These are phyloP conservation scores for Boletus fagicola DNA, from an alignment of 768 basidiomycete genomes.

Conservation along the genomic window DNA sequence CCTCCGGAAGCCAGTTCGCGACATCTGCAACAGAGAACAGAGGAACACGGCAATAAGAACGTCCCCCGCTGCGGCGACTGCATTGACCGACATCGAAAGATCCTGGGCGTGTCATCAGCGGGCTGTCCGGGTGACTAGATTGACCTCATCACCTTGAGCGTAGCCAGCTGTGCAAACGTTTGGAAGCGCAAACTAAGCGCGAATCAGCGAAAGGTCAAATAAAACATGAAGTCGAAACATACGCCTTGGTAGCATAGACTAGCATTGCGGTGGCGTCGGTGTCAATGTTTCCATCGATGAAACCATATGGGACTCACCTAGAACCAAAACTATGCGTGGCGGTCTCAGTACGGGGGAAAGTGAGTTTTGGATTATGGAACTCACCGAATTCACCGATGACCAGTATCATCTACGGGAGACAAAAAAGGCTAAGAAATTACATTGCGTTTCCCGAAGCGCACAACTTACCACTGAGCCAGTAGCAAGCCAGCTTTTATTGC, in stretches of 20 bases:
- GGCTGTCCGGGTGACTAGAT: not conserved
- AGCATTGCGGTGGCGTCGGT: too few relatives aligned
- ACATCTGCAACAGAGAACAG: slow-evolving; percentile 45
- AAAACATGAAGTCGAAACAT: slow-evolving; percentile 17
- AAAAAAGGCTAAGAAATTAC: not conserved
- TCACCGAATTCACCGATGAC: slow-evolving; percentile 44
- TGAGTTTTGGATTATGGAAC: not conserved
- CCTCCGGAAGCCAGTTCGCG: slow-evolving; percentile 55
- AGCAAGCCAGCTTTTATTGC: slow-evolving; percentile 46
- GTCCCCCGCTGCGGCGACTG: slow-evolving; percentile 50
- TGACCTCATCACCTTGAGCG: slow-evolving; percentile 41
- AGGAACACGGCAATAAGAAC: slow-evolving; percentile 51
- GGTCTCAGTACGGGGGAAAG: slow-evolving; percentile 7
- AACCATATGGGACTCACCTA: slow-evolving; percentile 30
- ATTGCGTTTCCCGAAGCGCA: not conserved
- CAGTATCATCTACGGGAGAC: slow-evolving; percentile 28
- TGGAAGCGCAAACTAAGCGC: slow-evolving; percentile 37
- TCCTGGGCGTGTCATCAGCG: slow-evolving; percentile 16
- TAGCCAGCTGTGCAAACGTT: slow-evolving; percentile 47
- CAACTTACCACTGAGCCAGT: slow-evolving; percentile 36
- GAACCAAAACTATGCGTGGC: slow-evolving; percentile 28
- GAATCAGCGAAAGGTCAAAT: not conserved
- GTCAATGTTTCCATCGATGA: slow-evolving; percentile 7
- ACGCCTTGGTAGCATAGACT: slow-evolving; percentile 42
- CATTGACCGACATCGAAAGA: slow-evolving; percentile 56